Percentiles rank a stretch among this genome's conserved stretches.
phyloP scores from a whole-genome alignment of 768 basidiomycete species.

The Phlegmacium glaucopus region DNA sequence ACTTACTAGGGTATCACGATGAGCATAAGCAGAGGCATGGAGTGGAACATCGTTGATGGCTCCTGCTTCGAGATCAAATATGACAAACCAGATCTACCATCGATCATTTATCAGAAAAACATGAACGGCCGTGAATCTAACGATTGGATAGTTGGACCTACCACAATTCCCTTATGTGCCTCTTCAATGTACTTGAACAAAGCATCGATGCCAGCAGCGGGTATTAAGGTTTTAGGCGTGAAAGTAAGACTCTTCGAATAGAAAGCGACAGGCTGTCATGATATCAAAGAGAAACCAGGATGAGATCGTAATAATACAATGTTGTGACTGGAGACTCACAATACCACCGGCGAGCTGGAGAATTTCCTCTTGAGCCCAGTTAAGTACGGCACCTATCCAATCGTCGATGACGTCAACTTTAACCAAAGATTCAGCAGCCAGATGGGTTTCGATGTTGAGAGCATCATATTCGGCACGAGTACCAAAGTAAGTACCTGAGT shows the following conservation, averaged over 20 bases:
- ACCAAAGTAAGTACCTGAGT: constrained; percentile 7
- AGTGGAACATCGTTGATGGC: constrained; percentile 4
- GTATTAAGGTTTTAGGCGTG: neutral
- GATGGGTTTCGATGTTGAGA: neutral
- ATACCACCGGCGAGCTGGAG: constrained; percentile 3
- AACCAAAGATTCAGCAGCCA: neutral
- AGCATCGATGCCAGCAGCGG: neutral
- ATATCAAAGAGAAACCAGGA: neutral
- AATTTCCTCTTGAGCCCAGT: constrained; percentile 3
- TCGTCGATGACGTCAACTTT: constrained; percentile 2
- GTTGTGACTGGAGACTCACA: neutral
- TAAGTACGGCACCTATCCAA: constrained; percentile 2
- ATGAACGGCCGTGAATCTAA: too few relatives aligned
- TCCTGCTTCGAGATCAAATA: constrained; percentile 5
- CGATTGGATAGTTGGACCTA: neutral
- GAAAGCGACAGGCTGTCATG: constrained; percentile 1
- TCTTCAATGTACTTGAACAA: constrained; percentile 6
- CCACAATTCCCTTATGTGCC: constrained; percentile 4
- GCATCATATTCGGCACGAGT: constrained; percentile 3
- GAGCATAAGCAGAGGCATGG: constrained; percentile 1
- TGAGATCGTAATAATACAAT: too few relatives aligned
- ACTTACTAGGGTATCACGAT: constrained; percentile 5
- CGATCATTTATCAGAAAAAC: neutral
- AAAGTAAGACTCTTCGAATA: constrained; percentile 7
- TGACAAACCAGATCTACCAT: constrained; percentile 6